Base-by-base conservation (phyloP, 192 early-diverging fungal genomes). In the Entomortierella parvispora region DNA sequence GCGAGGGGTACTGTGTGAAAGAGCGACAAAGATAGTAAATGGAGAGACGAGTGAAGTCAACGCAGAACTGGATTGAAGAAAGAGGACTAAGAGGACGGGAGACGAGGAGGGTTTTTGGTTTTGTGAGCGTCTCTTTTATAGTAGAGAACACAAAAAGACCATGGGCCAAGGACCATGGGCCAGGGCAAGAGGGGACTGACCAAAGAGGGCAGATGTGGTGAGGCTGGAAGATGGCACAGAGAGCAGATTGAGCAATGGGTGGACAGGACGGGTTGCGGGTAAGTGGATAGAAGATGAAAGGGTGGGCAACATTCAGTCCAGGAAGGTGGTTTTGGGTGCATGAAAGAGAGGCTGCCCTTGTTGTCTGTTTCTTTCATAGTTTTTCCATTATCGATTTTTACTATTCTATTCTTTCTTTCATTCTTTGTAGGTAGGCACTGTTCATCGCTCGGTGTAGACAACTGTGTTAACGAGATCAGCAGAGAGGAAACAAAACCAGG, bases 241-340 rank as follows among this genome's bases (percentile, higher is more conserved):
- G 23, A 25, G 31, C 18, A 29, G 23, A 48, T 2, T 6, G 55
- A 43, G 12, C 11, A 10, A 26, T 54, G 37, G 62, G 22, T 23
- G 45, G 44, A 50, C 20, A 43, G 31, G 18, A 46, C 23, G 23
- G 42, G 29, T 34, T 22, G 26, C 22, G 33, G 51, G 37, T 3
- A 45, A 55, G 0, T 17, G n/a, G 32, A 33, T 23, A 25, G 40
- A n/a, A 49, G 50, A 44, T 29, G 23, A 32, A 58, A 53, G 40
- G 42, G 17, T 45, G 48, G 57, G n/a, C 8, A 48, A 44, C 20
- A 34, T 46, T 5, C 2, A 28, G 29, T 62, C 6, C 1, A 6
- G 23, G 22, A 58, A 32, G 23, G 57, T 57, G 32, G 56, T 54
- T 67, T 42, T 32, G 37, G 4, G 34, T 34, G 28, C 26, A 29